Evolutionary conservation across 345 rosid genomes (phyloP), one percentile per base, ranked within the genome.

Genomic region (Angophora floribunda): DNA sequence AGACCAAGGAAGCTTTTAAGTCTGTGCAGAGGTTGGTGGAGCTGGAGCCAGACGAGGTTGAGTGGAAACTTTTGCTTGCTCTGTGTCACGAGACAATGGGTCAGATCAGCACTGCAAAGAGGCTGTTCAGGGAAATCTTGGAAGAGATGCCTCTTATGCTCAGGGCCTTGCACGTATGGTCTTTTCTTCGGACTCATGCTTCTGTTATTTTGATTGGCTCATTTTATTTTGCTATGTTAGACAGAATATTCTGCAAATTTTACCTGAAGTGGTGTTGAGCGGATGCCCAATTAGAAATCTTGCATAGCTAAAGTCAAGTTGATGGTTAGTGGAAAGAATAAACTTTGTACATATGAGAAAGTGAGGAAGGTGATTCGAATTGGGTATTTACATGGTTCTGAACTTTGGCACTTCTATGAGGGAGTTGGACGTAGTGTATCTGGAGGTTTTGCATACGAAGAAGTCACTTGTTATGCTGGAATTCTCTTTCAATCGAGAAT

Each of bases 31-130:
- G 90, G 88, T 90, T 97, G 88, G 93, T 94, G 79, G 92, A 92
- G 32, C 89, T 93, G 32, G 96, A 95, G 90, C 98, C 97, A 26
- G 59, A 90, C 67, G 98, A 96, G 89, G 94, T 95, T 16, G 99
- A 97, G 82, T 97, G 98, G 99, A 97, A 94, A 95, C 96, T 97
- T 65, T 89, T 97, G 88, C 93, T 95, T 93, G 99, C 98, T 30
- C 93, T 97, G 89, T 97, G 98, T 86, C 95, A 95, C 86, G 99
- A 97, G 89, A 92, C 93, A 61, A 91, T 95, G 96, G 98, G 97
- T 70, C 90, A 95, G 84, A 87, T 97, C 85, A 92, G 93, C 84
- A 92, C 89, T 79, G 96, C 99, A 21, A 96, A 94, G 90, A 92
- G 94, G 88, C 85, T 96, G 92, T 93, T 93, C 61, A 92, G 90